phyloP scores from a whole-genome alignment of 345 rosid genomes.

The Dovyalis caffra region DNA sequence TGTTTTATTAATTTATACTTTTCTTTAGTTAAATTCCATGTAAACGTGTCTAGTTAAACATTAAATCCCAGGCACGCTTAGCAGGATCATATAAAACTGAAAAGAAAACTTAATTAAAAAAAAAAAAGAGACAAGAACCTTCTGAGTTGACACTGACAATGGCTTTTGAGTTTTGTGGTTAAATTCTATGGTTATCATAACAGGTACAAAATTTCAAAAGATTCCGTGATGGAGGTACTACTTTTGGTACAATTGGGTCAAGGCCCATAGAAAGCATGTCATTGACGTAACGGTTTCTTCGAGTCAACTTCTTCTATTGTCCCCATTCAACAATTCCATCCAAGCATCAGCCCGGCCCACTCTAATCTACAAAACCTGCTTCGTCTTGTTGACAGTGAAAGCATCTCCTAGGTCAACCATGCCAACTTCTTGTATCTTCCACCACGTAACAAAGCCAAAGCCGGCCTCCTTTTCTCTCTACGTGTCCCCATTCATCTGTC shows the following conservation, averaged over 20 bases:
- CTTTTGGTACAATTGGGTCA: not conserved
- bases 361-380: too few relatives aligned
- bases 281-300: not conserved
- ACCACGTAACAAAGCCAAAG: not conserved
- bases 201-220: too few relatives aligned
- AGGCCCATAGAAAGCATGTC: not conserved
- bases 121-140: not conserved
- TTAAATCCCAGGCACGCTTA: too few relatives aligned
- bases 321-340: not conserved
- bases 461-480: not conserved
- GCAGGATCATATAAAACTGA: too few relatives aligned
- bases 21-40: too few relatives aligned
- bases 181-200: too few relatives aligned
- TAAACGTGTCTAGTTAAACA: too few relatives aligned
- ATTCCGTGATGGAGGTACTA: not conserved
- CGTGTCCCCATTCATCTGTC: not conserved
- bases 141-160: not conserved
- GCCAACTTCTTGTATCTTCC: not conserved
- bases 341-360: not conserved
- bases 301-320: not conserved
- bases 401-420: too few relatives aligned
- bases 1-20: too few relatives aligned
- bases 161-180: too few relatives aligned
- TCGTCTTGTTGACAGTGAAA: too few relatives aligned
- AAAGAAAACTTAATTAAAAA: too few relatives aligned